These are phyloP conservation scores for Penicillium macrosclerotiorum DNA, from an alignment of 495 filamentous ascomycete species.

Conservation along the genomic window DNA sequence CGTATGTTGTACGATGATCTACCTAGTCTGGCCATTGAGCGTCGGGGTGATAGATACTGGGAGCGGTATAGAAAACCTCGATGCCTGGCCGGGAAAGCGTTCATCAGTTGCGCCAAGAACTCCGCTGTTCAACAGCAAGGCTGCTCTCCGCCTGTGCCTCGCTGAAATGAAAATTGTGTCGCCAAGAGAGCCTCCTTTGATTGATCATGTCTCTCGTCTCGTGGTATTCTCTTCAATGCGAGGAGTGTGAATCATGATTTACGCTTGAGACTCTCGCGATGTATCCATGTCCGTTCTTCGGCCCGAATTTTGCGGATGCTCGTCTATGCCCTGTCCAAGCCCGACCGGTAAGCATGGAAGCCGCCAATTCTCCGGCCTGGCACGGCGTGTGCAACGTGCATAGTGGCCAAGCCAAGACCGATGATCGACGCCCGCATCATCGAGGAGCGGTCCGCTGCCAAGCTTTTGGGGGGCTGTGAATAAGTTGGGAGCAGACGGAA, in stretches of 20 bases:
- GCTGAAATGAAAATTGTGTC: background rate
- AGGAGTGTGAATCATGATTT: too few relatives aligned
- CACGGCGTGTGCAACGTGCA: constrained; percentile 18
- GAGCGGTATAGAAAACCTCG: constrained; percentile 15
- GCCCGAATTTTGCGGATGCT: too few relatives aligned
- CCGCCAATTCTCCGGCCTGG: constrained; percentile 14
- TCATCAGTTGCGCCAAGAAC: constrained; percentile 16
- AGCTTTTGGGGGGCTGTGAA: constrained; percentile 34
- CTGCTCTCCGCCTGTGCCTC: background rate
- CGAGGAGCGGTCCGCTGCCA: constrained; percentile 35
- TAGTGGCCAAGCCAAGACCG: constrained; percentile 27
- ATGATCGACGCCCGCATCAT: constrained; percentile 36
- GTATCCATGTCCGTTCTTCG: too few relatives aligned
- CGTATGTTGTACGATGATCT: background rate
- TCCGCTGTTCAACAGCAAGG: background rate
- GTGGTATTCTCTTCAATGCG: too few relatives aligned
- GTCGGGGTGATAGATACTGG: background rate
- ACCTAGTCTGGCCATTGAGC: constrained; percentile 9
- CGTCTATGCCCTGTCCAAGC: too few relatives aligned
- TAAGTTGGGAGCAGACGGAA: background rate
- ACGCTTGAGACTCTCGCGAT: too few relatives aligned
- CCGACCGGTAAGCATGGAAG: too few relatives aligned
- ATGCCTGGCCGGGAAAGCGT: constrained; percentile 21
- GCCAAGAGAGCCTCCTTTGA: too few relatives aligned
- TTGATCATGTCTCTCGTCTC: too few relatives aligned